phyloP scores from a whole-genome alignment of 352 stramenopile genomes.

The Salisapilia sapeloensis region DNA sequence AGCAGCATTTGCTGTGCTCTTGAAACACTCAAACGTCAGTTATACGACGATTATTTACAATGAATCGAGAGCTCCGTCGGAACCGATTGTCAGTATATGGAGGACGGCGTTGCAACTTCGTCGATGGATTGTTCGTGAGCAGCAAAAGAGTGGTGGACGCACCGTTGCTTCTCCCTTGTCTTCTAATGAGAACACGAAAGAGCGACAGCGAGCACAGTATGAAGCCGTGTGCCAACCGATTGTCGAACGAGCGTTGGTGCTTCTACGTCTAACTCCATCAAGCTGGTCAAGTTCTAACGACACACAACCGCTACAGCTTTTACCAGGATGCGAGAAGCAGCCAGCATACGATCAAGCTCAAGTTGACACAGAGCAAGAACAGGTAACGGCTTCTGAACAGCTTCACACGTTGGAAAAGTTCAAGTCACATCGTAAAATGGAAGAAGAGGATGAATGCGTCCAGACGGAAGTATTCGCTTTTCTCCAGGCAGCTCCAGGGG shows the following conservation, averaged over 20 bases:
- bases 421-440: slow-evolving; percentile 56
- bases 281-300: no score
- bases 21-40: slow-evolving; percentile 66
- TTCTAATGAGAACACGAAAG: slow-evolving; percentile 30
- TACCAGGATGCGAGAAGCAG: no score
- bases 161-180: slow-evolving; percentile 4
- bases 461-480: slow-evolving; percentile 72
- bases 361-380: no score
- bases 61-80: slow-evolving; percentile 32
- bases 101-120: slow-evolving; percentile 58
- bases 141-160: slow-evolving; percentile 30
- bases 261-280: slow-evolving; percentile 36
- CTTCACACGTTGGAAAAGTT: slow-evolving; percentile 50
- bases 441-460: slow-evolving; percentile 74
- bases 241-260: slow-evolving; percentile 41
- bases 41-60: slow-evolving; percentile 52
- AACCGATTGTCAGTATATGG: slow-evolving; percentile 58
- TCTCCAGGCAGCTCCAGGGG: slow-evolving; percentile 27
- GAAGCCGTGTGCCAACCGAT: slow-evolving; percentile 66
- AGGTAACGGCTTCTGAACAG: no score
- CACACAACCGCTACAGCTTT: slow-evolving; percentile 36
- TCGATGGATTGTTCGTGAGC: slow-evolving; percentile 77
- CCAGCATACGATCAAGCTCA: no score
- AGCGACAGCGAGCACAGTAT: slow-evolving; percentile 57
- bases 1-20: slow-evolving; percentile 52